phyloP scores from a whole-genome alignment of 2,329 filamentous ascomycete genomes.

The Cordyceps tenuipes region DNA sequence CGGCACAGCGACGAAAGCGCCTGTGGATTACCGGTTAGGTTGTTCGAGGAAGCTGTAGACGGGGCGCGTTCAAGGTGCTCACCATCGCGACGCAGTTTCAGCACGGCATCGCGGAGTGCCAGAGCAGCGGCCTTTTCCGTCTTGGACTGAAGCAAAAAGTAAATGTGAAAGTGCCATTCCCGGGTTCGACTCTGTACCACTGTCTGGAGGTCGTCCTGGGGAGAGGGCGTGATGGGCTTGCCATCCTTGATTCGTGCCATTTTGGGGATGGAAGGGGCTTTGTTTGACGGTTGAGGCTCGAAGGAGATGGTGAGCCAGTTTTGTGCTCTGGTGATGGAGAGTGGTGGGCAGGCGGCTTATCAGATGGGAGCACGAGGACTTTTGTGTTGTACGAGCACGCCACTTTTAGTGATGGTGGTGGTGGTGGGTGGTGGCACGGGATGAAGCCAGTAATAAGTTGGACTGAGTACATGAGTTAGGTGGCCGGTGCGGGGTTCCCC shows the following conservation, averaged over 20 bases:
- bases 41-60: not conserved
- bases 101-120: conserved; percentile 24
- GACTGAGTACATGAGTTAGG: no score
- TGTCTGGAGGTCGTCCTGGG: conserved; percentile 22
- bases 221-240: conserved; percentile 13
- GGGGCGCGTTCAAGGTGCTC: not conserved
- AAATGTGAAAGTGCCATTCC: conserved; percentile 29
- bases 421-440: no score
- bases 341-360: conserved; percentile 1
- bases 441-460: no score
- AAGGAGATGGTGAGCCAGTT: not conserved
- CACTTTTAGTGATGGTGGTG: not conserved
- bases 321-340: not conserved
- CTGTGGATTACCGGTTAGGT: conserved; percentile 11
- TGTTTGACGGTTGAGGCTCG: not conserved
- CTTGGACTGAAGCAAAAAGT: conserved; percentile 25
- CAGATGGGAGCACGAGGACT: conserved; percentile 2
- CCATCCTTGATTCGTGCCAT: conserved; percentile 2
- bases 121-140: conserved; percentile 24
- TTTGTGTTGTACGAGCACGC: conserved; percentile 2
- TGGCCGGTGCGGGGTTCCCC: conserved; percentile 1
- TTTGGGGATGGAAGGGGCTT: not conserved
- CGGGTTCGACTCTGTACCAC: conserved; percentile 22
- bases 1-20: conserved; percentile 26
- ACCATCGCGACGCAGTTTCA: conserved; percentile 26